These are phyloP conservation scores for Theileria luwenshuni DNA, from an alignment of 169 alveolate genomes.

Conservation along the genomic window DNA sequence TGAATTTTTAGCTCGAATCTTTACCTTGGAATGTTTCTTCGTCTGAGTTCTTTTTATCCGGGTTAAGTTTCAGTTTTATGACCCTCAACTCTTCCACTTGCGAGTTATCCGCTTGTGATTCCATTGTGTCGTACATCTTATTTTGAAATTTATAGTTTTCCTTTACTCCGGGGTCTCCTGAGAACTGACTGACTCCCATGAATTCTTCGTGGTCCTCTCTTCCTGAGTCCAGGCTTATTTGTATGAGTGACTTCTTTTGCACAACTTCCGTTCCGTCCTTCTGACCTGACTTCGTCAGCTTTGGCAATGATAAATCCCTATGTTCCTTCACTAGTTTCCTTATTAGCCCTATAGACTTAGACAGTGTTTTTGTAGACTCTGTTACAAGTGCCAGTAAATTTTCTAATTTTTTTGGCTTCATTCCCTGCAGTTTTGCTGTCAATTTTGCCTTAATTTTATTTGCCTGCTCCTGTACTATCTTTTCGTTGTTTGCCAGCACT, in stretches of 20 bases:
- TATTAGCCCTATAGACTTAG: constrained; percentile 32
- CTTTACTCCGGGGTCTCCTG: background rate
- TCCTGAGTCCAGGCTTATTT: constrained; percentile 17
- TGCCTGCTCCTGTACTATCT: constrained; percentile 15
- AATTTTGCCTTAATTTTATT: constrained; percentile 11
- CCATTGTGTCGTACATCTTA: background rate
- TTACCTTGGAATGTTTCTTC: constrained; percentile 8
- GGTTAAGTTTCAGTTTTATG: background rate
- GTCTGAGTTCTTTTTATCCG: constrained; percentile 5
- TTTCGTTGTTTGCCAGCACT: constrained; percentile 54
- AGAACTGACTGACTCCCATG: background rate
- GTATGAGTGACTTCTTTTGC: constrained; percentile 7
- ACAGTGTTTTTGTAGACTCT: constrained; percentile 31
- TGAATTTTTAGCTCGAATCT: background rate
- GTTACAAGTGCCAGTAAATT: constrained; percentile 22
- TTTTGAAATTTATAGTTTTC: background rate
- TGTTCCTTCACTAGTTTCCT: constrained; percentile 47
- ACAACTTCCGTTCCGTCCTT: constrained; percentile 6
- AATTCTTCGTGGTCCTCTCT: constrained; percentile 19
- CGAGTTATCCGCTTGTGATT: background rate
- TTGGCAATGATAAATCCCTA: background rate
- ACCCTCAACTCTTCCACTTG: background rate
- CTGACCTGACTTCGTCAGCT: background rate
- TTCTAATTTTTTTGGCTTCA: constrained; percentile 16
- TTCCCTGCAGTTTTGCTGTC: constrained; percentile 19